These are phyloP conservation scores for Limtongia smithiae DNA, from an alignment of 805 yeast species.

Conservation along the genomic window DNA sequence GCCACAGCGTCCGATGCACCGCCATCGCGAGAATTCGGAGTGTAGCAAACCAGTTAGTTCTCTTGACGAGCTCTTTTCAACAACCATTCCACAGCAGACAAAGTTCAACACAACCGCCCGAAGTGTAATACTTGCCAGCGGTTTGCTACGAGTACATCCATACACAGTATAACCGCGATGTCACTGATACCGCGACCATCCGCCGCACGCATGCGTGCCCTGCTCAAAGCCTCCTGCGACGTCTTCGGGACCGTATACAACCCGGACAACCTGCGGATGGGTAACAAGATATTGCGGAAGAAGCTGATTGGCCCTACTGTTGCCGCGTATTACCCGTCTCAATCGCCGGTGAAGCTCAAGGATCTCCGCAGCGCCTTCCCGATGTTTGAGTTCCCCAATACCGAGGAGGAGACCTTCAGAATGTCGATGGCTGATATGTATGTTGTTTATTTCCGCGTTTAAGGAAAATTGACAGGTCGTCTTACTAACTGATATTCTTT, in stretches of 20 bases:
- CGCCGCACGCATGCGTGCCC: constrained; percentile 49
- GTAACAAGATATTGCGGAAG: constrained; percentile 62
- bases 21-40: no score
- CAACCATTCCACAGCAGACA: no score
- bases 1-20: no score
- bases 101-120: no score
- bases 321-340: constrained; percentile 69
- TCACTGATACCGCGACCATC: constrained; percentile 35
- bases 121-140: no score
- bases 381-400: constrained; percentile 52
- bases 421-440: constrained; percentile 50
- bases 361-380: constrained; percentile 56
- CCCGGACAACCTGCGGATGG: constrained; percentile 64
- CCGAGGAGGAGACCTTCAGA: constrained; percentile 62
- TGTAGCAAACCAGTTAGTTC: no score
- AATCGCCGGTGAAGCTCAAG: constrained; percentile 51
- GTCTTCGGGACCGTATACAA: constrained; percentile 70
- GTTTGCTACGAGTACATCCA: no score
- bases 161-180: not conserved
- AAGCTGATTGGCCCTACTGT: constrained; percentile 72
- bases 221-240: constrained; percentile 58
- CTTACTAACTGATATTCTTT: not conserved
- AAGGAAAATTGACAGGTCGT: not conserved
- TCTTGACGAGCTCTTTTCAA: no score
- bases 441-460: not conserved